Evolutionary conservation across 73 alveolate genomes (phyloP), one percentile per base, ranked within the genome.

Genomic region (Paramecium octaurelia): DNA sequence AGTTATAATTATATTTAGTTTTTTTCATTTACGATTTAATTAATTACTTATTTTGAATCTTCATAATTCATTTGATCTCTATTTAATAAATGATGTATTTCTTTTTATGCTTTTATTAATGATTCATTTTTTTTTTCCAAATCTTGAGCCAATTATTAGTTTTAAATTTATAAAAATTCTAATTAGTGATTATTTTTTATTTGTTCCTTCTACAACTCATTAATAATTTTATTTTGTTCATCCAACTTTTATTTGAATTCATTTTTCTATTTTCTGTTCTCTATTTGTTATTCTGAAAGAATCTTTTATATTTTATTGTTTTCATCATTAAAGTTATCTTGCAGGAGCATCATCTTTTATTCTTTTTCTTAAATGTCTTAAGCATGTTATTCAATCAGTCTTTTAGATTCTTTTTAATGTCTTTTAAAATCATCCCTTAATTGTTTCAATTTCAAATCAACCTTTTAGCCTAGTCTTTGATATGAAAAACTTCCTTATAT

Each of bases 91-190:
- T 20, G 38, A 24, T 44, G 12, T 23, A 43, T 20, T 35, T 40
- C 46, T 23, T 46, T 29, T 80, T 44, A 43, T 31, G 91, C 77
- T 44, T 4, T 23, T 2, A 20, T 24, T 35, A 80, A 43, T 44
- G 44, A 80, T 18, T 80, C 70, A 46, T 38, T 21, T 21, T 80
- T 80, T 44, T 20, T 18, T 80, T 80, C 70, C 31, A 80, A 20
- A 23, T 44, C 77, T 44, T 80, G 8, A 9, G 57, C 57, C 2
- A 44, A 24, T 40, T 34, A 43, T 42, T 80, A 29, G 18, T 44
- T 80, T 46, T 80, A 80, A 40, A 31, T 80, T 80, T 80, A 8
- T 27, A 80, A 46, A 20, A 44, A 80, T 18, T 80, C 91, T 80
- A 48, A 24, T 80, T 80, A 46, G n/a, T 80, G 43, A 3, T 80